Evolutionary conservation across 352 stramenopile genomes (phyloP).

Genomic region (Albugo laibachii): DNA sequence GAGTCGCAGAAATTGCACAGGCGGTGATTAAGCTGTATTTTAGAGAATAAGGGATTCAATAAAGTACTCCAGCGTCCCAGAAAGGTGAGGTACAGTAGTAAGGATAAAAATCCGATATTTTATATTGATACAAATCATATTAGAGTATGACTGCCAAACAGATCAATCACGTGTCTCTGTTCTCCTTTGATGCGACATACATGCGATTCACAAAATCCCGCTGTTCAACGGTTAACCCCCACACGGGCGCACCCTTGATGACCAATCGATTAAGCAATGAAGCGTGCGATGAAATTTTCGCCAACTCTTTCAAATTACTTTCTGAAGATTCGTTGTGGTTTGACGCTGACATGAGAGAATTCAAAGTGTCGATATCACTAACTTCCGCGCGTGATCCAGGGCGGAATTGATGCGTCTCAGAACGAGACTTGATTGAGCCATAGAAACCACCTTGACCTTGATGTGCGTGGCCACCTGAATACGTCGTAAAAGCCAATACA

Average conservation of each 20-base stretch:
- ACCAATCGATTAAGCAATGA: slow-evolving; percentile 39
- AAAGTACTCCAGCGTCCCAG: too few relatives aligned
- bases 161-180: too few relatives aligned
- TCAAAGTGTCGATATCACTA: slow-evolving; percentile 29
- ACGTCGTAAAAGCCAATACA: slow-evolving; percentile 35
- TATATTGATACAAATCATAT: neutral
- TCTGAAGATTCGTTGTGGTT: slow-evolving; percentile 15
- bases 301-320: slow-evolving; percentile 20
- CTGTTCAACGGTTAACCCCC: slow-evolving; percentile 49
- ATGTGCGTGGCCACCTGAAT: slow-evolving; percentile 73
- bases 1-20: too few relatives aligned
- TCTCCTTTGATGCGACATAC: neutral
- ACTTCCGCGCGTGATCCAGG: slow-evolving; percentile 43
- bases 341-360: slow-evolving; percentile 37
- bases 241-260: slow-evolving; percentile 48
- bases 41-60: too few relatives aligned
- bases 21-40: too few relatives aligned
- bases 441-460: slow-evolving; percentile 85
- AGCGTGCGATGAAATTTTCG: slow-evolving; percentile 15
- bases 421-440: slow-evolving; percentile 61
- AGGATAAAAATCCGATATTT: neutral
- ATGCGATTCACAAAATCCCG: slow-evolving; percentile 41
- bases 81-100: too few relatives aligned
- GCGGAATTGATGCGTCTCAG: slow-evolving; percentile 36
- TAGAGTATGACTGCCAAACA: neutral